Evolutionary conservation across 192 early-diverging fungal genomes (phyloP), one percentile per base, ranked within the genome.

Genomic region (Irineochytrium annulatum): DNA sequence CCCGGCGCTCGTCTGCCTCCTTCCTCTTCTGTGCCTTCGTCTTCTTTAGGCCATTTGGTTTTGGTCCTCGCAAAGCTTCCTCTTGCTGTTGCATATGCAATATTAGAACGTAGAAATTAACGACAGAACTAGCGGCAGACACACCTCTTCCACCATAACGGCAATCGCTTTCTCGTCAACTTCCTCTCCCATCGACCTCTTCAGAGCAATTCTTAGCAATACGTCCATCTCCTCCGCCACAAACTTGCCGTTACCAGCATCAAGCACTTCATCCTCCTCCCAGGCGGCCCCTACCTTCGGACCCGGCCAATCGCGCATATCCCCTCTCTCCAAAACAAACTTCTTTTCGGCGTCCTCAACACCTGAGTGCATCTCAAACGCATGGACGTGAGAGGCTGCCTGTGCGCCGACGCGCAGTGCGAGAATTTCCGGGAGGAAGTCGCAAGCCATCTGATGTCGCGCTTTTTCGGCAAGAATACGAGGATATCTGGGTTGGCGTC

Each of bases 401-500:
- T 57, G 33, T 48, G 34, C 16, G 16, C 20, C 26, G 16, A 19
- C 14, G 19, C 13, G 6, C 19, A 17, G 17, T 58, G 22, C 8
- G 52, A 19, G 31, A 62, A 59, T 43, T 43, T 45, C 6, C 11
- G 49, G 22, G 49, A 14, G 34, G n/a, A n/a, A n/a, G n/a, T n/a
- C n/a, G 8, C 37, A 41, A 29, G 49, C 19, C 31, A 8, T 6
- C 31, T 13, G 26, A 63, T 68, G 29, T 53, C 48, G 33, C 52
- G 8, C 43, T 26, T 46, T 11, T 37, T 62, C 8, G 66, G 58
- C 4, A 68, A 27, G 45, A 68, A 68, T 5, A 68, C 60, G 16
- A 68, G 43, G 43, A 68, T 63, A 29, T 68, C 66, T 11, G 52
- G 26, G 46, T 65, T 65, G 1, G 29, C 44, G 8, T 19, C 33